phyloP scores from a whole-genome alignment of 495 filamentous ascomycete species.

The Rostrohypoxylon terebratum region DNA sequence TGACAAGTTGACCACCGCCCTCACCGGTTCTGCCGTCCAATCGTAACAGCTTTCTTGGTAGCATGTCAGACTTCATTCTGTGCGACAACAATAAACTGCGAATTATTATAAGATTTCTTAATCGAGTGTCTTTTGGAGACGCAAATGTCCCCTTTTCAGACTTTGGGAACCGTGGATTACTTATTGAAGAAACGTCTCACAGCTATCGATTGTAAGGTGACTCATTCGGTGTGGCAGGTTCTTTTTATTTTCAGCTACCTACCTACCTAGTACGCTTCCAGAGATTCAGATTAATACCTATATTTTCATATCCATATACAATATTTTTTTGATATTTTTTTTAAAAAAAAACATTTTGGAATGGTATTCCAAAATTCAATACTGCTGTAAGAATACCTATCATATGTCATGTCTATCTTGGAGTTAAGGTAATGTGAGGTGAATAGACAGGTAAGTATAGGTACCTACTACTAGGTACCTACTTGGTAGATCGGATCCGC shows the following conservation, averaged over 20 bases:
- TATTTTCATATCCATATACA: no score
- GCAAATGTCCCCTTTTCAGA: not conserved
- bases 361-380: not conserved
- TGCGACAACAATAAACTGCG: not conserved
- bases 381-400: no score
- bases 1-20: constrained; percentile 85
- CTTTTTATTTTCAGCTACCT: not conserved
- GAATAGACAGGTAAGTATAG: not conserved
- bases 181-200: constrained; percentile 6
- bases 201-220: constrained; percentile 14
- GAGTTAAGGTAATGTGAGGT: no score
- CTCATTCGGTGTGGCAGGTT: constrained; percentile 19
- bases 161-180: not conserved
- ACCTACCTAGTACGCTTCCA: not conserved
- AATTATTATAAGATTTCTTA: not conserved
- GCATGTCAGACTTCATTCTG: constrained; percentile 15
- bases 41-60: constrained; percentile 42
- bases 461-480: no score
- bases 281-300: not conserved
- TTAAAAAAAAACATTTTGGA: no score
- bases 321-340: no score
- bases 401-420: no score
- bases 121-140: not conserved
- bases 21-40: constrained; percentile 81
- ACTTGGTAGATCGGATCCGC: not conserved